Percentiles rank a stretch among this genome's conserved stretches.
Evolutionary conservation across 2,329 filamentous ascomycete species (phyloP).

Genomic region (Rhynchosporium secalis): DNA sequence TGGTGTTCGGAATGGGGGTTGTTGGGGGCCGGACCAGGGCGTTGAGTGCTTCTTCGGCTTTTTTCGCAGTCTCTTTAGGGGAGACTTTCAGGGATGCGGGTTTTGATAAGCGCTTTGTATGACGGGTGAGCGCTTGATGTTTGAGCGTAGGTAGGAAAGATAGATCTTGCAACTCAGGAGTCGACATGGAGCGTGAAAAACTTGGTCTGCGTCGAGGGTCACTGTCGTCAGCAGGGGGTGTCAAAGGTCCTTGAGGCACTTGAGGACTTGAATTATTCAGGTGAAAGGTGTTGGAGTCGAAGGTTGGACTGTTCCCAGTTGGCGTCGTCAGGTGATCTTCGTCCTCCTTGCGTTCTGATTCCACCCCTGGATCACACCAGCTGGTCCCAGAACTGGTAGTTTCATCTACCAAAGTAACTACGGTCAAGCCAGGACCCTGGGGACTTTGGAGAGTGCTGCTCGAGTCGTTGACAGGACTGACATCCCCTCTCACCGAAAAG

Average conservation of each 20-base stretch:
- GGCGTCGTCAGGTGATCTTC: conserved; percentile 24
- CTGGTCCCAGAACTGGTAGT: conserved; percentile 21
- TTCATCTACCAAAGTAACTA: conserved; percentile 19
- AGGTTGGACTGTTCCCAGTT: conserved; percentile 15
- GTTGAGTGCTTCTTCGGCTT: neutral
- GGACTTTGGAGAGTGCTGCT: neutral
- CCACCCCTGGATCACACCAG: conserved; percentile 26
- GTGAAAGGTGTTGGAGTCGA: conserved; percentile 12
- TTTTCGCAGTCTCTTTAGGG: neutral
- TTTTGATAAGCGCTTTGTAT: conserved; percentile 33
- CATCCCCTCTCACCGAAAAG: neutral
- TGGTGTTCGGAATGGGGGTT: conserved; percentile 19
- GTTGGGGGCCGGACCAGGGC: conserved; percentile 21
- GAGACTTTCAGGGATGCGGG: neutral
- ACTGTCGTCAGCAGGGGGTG: neutral
- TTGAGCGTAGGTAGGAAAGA: conserved; percentile 44
- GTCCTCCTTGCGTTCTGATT: conserved; percentile 21
- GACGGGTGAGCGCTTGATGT: conserved; percentile 43
- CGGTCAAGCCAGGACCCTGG: conserved; percentile 13
- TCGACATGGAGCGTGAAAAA: conserved; percentile 29
- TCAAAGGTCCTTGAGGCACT: neutral
- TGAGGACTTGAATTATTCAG: conserved; percentile 7
- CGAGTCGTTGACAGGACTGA: neutral
- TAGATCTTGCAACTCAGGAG: conserved; percentile 33
- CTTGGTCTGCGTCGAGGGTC: conserved; percentile 17